Evolutionary conservation across 257 asterid species (phyloP), one percentile per base, ranked within the genome.

Genomic region (Thymus mandschuricus): DNA sequence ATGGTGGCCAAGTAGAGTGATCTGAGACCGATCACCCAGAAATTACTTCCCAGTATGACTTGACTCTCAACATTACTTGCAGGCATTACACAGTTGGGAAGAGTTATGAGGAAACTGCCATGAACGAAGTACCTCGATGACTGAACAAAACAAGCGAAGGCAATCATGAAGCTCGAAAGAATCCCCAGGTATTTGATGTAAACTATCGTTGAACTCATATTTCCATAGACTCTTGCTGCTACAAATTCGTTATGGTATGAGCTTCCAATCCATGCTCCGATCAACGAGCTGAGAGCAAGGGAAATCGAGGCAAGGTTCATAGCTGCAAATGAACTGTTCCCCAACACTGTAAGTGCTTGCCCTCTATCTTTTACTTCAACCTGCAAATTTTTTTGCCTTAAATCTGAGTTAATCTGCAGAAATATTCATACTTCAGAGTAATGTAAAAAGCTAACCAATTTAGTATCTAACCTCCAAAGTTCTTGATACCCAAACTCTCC

Each of bases 231-330:
- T 31, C 75, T 48, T n/a, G 55, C 69, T 38, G 76, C 76, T 41
- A 80, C 31, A 52, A 72, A 66, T 15, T 73, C 81, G 21, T 68
- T 69, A 12, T 70, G 52, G 73, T 72, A 76, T 0, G 86, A 59
- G 72, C 79, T 81, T 28, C 90, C 92, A 31, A 85, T 79, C 88
- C 82, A 86, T 0, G 86, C 89, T 40, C 89, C 88, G 1, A 84
- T 77, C 3, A 86, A 40, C 9, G 87, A 84, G 78, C 84, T 72
- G 2, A 86, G 68, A 50, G 71, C 81, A 4, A 84, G 89, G 68
- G 82, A 79, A 65, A 81, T 74, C 3, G 88, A 85, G n/a, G 85
- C 83, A 2, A 84, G 68, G 28, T 85, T 84, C 68, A 81, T 80
- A 3, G 89, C 83, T 40, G 89, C 86, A 10, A 79, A 82, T 80